These are phyloP conservation scores for Citrus sinensis DNA, from an alignment of 345 rosid species.

Conservation along the genomic window DVS_A1.0 CM039163.1:6841001-6841500, in stretches of 20 bases:
- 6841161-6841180: neutral
- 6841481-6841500: constrained; percentile 17
- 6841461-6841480: constrained; percentile 20
- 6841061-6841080: too few species aligned
- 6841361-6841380: constrained; percentile 22
- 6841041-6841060: too few species aligned
- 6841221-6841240: neutral
- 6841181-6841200: neutral
- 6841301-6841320: too few species aligned
- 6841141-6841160: neutral
- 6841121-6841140: neutral
- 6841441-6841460: constrained; percentile 9
- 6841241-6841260: neutral
- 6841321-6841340: neutral
- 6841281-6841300: constrained; percentile 1
- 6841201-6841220: neutral
- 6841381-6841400: constrained; percentile 17
- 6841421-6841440: constrained; percentile 12
- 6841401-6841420: constrained; percentile 12
- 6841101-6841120: neutral
- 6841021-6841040: too few species aligned
- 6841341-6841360: constrained; percentile 12
- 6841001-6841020: too few species aligned
- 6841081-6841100: neutral
- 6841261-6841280: too few species aligned